A percentile compares a stretch with the other conserved stretches of the same genome.
Evolutionary conservation across 2,329 filamentous ascomycete genomes (phyloP).

Genomic region (Cladophialophora bantiana): DNA sequence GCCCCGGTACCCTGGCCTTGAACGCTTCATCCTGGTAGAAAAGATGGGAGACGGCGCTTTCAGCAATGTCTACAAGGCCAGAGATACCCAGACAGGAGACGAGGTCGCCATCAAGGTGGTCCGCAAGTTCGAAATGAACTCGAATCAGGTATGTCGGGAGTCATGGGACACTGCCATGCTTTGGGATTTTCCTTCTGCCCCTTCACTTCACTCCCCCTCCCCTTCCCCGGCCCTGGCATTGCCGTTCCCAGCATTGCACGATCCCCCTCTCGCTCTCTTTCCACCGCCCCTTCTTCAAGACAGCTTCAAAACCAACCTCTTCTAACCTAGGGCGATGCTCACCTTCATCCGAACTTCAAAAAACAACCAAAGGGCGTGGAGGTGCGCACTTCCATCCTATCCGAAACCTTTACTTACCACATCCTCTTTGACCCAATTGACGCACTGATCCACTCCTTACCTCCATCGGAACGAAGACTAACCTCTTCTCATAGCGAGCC

Average conservation of each 20-base stretch:
- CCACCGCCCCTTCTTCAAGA: conserved; percentile 37
- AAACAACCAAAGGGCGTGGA: conserved; percentile 94
- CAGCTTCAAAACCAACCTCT: conserved; percentile 59
- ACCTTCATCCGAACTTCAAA: conserved; percentile 95
- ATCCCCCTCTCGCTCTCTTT: conserved; percentile 21
- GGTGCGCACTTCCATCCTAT: conserved; percentile 69
- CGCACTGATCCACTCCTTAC: conserved; percentile 29
- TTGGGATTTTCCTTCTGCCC: conserved; percentile 35
- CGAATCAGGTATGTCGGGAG: conserved; percentile 81
- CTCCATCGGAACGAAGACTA: conserved; percentile 40
- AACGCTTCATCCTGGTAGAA: conserved; percentile 84
- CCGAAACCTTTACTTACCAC: conserved; percentile 41
- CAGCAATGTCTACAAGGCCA: conserved; percentile 95
- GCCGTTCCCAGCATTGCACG: conserved; percentile 17
- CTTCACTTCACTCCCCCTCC: conserved; percentile 36
- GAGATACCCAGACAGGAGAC: conserved; percentile 69
- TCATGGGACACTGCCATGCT: conserved; percentile 35
- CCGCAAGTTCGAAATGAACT: conserved; percentile 98
- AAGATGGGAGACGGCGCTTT: conserved; percentile 99
- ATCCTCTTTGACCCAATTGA: conserved; percentile 6
- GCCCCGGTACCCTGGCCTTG: conserved; percentile 82
- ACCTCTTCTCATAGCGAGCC: conserved; percentile 69
- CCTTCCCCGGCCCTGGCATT: conserved; percentile 30
- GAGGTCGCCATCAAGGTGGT: conserved; percentile 99
- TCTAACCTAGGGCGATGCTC: conserved; percentile 78